Evolutionary conservation across 345 rosid species (phyloP), one percentile per base, ranked within the genome.

Genomic region (Eucalyptus viminalis): DNA sequence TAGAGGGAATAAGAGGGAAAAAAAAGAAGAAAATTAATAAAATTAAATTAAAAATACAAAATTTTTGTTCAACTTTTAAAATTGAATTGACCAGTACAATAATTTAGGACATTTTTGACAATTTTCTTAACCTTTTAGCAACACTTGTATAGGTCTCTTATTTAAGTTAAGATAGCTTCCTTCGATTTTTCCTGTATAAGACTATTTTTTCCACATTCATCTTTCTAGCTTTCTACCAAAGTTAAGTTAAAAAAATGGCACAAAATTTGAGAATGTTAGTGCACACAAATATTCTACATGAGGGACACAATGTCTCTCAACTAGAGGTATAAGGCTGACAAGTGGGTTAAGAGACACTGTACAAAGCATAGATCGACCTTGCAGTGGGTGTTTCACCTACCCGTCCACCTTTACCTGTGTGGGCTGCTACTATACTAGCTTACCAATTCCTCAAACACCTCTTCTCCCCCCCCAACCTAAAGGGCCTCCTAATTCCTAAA

Each of bases 361-460:
- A 8, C 58, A 0, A 53, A 53, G 58, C 2, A 53, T 1, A 53
- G 0, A 8, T 53, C 24, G 0, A 53, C 24, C 10, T 53, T 8
- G 58, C 1, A 53, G 1, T 53, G 10, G 10, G 58, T 53, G 58
- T 53, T 53, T 53, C 58, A 53, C 58, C 24, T 8, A 53, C 24
- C 58, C 24, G 2, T 53, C 24, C 24, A 53, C 24, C 24, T 53
- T 53, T 19, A 53, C 22, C 2, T 3, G 2, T 2, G 4, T 4
- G 2, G 22, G 54, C 9, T 0, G 2, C 54, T 17, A 51, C 22
- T 51, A 51, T 51, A 51, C 1, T 19, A 3, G 2, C 54, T 3
- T 51, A 17, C 4, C 22, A 51, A 51, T 8, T 53, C 58, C 58
- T 53, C 24, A 53, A 53, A 53, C 58, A 53, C 25, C 11, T 4